Evolutionary conservation across 345 rosid species (phyloP).

Genomic region (Linum lewisii): DNA sequence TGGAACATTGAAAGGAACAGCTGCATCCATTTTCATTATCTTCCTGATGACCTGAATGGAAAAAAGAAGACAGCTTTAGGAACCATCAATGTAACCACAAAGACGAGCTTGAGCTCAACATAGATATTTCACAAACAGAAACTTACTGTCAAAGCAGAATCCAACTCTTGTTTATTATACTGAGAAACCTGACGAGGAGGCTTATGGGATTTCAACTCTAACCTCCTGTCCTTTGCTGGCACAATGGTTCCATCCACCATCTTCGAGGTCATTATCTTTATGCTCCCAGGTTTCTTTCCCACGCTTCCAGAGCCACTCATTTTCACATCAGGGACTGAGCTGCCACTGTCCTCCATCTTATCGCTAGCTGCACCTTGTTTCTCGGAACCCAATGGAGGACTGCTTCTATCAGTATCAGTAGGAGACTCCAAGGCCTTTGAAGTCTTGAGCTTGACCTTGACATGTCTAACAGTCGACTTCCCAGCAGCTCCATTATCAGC

Average conservation of each 20-base stretch:
- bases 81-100: not conserved
- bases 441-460: conserved; percentile 77
- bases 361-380: conserved; percentile 33
- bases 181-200: conserved; percentile 24
- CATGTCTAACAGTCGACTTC: conserved; percentile 40
- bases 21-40: conserved; percentile 99
- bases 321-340: conserved; percentile 41
- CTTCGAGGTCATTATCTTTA: conserved; percentile 59
- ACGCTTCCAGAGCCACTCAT: conserved; percentile 31
- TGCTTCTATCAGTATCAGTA: conserved; percentile 49
- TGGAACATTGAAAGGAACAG: conserved; percentile 83
- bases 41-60: conserved; percentile 62
- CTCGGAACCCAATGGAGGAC: conserved; percentile 39
- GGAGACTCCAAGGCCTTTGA: conserved; percentile 49
- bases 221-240: conserved; percentile 21
- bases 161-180: conserved; percentile 59
- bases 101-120: not conserved
- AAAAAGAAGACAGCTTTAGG: not conserved
- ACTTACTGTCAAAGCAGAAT: conserved; percentile 54
- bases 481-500: conserved; percentile 30
- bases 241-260: conserved; percentile 25
- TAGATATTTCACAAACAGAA: not conserved
- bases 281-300: conserved; percentile 64
- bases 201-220: conserved; percentile 33
- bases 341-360: conserved; percentile 49